Percentiles rank a stretch among this genome's conserved stretches.
phyloP scores from a whole-genome alignment of 305 asterid genomes.

The Fraxinus nigra region DNA sequence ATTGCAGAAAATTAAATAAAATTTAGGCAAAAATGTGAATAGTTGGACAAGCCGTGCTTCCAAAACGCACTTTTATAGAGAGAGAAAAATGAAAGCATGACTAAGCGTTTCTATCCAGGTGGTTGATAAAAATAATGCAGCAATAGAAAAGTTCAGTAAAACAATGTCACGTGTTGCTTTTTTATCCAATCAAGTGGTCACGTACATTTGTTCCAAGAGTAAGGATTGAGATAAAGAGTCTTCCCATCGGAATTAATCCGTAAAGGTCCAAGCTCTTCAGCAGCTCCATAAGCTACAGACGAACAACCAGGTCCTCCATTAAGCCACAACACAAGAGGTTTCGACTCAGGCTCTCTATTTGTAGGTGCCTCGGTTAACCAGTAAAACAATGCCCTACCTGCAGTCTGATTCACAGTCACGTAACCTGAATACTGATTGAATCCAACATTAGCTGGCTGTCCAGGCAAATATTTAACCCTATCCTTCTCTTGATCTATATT shows the following conservation, averaged over 20 bases:
- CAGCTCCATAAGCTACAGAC: conserved; percentile 91
- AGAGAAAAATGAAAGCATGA: neutral
- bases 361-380: conserved; percentile 84
- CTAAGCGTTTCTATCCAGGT: neutral
- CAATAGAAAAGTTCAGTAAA: neutral
- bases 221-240: conserved; percentile 65
- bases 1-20: neutral
- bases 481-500: conserved; percentile 67
- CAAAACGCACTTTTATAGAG: neutral
- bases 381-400: conserved; percentile 87
- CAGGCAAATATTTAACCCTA: conserved; percentile 66
- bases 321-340: conserved; percentile 92
- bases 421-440: conserved; percentile 85
- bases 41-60: neutral
- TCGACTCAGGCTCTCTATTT: conserved; percentile 49
- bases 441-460: conserved; percentile 70
- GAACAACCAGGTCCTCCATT: conserved; percentile 99
- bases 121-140: neutral
- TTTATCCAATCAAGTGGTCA: neutral
- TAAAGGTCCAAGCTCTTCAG: conserved; percentile 93
- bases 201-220: conserved; percentile 93
- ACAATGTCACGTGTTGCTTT: neutral
- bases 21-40: neutral
- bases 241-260: conserved; percentile 78
- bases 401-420: conserved; percentile 61